phyloP scores from a whole-genome alignment of 169 alveolate genomes.

The Plasmodium billcollinsi region DNA sequence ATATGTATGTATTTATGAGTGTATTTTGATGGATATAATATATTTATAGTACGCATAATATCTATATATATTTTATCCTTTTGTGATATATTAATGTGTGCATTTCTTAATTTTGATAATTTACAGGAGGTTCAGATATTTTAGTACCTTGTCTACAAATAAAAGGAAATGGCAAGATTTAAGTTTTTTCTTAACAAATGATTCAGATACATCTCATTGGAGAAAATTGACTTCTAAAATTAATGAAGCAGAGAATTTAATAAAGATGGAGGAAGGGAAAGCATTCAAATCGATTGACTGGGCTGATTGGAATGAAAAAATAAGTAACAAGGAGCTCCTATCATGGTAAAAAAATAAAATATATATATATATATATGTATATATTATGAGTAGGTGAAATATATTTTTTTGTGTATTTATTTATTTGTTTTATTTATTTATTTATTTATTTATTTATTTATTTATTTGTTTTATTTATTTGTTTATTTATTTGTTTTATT shows the following conservation, averaged over 20 bases:
- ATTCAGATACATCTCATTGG: slow-evolving; percentile 58
- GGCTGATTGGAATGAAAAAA: slow-evolving; percentile 72
- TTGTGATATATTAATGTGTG: background rate
- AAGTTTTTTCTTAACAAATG: slow-evolving; percentile 58
- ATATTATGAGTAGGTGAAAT: too few species aligned
- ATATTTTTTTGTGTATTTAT: background rate
- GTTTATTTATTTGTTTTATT: background rate
- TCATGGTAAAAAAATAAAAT: slow-evolving; percentile 39
- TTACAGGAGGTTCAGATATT: slow-evolving; percentile 16
- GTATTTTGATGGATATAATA: background rate
- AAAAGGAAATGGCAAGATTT: slow-evolving; percentile 73
- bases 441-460: background rate
- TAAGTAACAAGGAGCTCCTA: slow-evolving; percentile 78
- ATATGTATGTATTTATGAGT: background rate
- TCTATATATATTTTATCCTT: background rate
- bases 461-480: too few species aligned
- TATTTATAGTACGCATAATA: background rate
- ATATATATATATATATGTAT: background rate
- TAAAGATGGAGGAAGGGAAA: slow-evolving; percentile 32
- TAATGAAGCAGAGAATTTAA: slow-evolving; percentile 47
- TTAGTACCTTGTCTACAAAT: slow-evolving; percentile 38
- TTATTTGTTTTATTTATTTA: background rate
- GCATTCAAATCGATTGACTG: slow-evolving; percentile 69
- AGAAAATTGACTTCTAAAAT: slow-evolving; percentile 46
- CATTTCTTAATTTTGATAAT: background rate